Base-by-base conservation (phyloP, 2,329 filamentous ascomycete species). In the Pyrenochaeta sp. region DNA sequence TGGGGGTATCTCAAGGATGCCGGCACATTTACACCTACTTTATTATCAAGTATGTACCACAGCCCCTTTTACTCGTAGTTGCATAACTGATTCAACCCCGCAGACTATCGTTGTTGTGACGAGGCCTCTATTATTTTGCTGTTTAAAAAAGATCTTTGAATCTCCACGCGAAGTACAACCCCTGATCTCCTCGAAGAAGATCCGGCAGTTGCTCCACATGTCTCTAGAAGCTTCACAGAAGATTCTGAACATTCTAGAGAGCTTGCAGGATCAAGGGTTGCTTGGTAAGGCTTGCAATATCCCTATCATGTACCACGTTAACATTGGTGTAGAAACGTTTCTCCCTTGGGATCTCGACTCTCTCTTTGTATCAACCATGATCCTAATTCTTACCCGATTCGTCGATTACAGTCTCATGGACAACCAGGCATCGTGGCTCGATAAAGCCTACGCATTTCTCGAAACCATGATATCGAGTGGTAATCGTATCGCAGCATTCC, bases 341-440 rank as follows among this genome's bases (percentile, higher is more conserved):
- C 73, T 83, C 0, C 79, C 80, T 0, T 81, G 81, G 45, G 79
- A 82, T 50, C 71, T 82, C 0, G 80, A 82, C 36, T 70, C 78
- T 0, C 64, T 79, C 0, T 81, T 79, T 12, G 74, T 79, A 0
- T 79, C 80, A 0, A 77, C 75, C 1, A 69, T 80, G n/a, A 72
- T 78, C 10, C 67, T 82, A 0, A 60, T 81, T 0, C 59, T 82
- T 1, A 76, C 69, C 11, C 58, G 60, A 9, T 64, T 69, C 18
- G 57, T 71, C 18, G 68, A 71, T n/a, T 42, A 0, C 61, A 78
- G 0, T 61, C 72, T 42, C 64, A 58, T 77, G 6, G 77, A 78
- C 21, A 69, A 73, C 37, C 71, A 71, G 2, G 56, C 61, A 0
- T 48, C 60, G 0, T 82, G 78, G 72, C 59, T 81, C 0, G 73